Conservation (phyloP, 208 protist genomes). For the Jaenimonas drosophilae region DNA sequence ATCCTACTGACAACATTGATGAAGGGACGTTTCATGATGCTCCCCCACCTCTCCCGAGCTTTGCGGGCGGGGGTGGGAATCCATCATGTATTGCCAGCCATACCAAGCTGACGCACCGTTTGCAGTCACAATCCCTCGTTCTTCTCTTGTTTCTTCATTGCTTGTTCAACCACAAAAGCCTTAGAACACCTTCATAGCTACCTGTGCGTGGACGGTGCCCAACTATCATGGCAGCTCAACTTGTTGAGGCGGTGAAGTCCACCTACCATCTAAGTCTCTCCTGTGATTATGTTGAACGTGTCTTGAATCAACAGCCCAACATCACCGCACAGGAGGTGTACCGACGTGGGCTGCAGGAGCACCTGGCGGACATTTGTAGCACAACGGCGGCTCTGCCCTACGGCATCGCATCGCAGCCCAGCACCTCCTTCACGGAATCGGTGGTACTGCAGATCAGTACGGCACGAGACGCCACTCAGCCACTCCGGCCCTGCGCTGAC, state of each 20-base stretch:
- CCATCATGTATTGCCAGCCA: too few relatives aligned
- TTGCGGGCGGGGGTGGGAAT: too few relatives aligned
- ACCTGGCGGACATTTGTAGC: constrained; percentile 52
- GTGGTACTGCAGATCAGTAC: constrained; percentile 66
- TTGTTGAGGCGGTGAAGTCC: constrained; percentile 1
- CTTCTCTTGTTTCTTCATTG: background rate
- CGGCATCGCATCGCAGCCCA: constrained; percentile 30
- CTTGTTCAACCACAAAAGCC: background rate
- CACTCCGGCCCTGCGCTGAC: constrained; percentile 60
- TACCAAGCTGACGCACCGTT: background rate
- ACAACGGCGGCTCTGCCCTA: constrained; percentile 37
- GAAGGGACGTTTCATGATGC: too few relatives aligned
- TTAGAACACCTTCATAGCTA: too few relatives aligned
- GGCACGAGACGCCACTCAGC: constrained; percentile 73
- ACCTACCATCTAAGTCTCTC: constrained; percentile 42
- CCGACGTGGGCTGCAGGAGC: constrained; percentile 32
- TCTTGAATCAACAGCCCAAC: constrained; percentile 4
- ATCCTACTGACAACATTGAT: too few relatives aligned
- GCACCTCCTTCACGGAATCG: constrained; percentile 20
- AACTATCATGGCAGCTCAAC: too few relatives aligned
- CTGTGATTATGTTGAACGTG: constrained; percentile 41
- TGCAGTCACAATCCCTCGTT: background rate
- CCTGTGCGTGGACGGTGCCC: too few relatives aligned
- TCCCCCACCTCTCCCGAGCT: too few relatives aligned
- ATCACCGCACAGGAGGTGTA: constrained; percentile 39